These are phyloP conservation scores for Glarea lozoyensis DNA, from an alignment of 495 filamentous ascomycete species.

Conservation along the genomic window DNA sequence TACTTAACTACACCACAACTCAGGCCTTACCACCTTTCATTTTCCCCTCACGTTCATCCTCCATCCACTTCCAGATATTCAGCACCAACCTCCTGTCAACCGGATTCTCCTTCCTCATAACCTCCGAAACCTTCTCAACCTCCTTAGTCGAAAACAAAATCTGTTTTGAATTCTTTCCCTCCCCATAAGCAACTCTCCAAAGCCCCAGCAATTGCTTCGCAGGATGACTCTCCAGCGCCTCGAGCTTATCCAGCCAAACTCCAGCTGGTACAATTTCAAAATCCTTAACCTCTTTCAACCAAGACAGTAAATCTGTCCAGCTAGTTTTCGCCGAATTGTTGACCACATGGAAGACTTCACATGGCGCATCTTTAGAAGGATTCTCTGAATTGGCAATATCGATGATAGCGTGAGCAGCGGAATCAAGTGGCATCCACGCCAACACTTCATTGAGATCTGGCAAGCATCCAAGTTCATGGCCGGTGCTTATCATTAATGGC, in stretches of 20 bases:
- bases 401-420: slow-evolving; percentile 40
- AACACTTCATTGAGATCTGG: slow-evolving; percentile 39
- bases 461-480: slow-evolving; percentile 36
- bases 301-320: slow-evolving; percentile 37
- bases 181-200: slow-evolving; percentile 28
- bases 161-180: slow-evolving; percentile 4
- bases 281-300: slow-evolving; percentile 24
- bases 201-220: slow-evolving; percentile 34
- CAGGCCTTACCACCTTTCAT: background rate
- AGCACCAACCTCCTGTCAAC: slow-evolving; percentile 30
- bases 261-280: slow-evolving; percentile 30
- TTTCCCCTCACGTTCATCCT: background rate
- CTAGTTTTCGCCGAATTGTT: slow-evolving; percentile 30
- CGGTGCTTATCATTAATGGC: slow-evolving; percentile 47
- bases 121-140: slow-evolving; percentile 22
- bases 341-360: slow-evolving; percentile 39
- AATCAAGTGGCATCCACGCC: slow-evolving; percentile 49
- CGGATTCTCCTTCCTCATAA: slow-evolving; percentile 27
- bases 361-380: background rate
- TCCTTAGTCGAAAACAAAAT: slow-evolving; percentile 25
- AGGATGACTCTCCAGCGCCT: slow-evolving; percentile 26
- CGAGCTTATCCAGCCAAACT: slow-evolving; percentile 34
- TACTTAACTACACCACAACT: background rate
- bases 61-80: slow-evolving; percentile 39
- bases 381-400: slow-evolving; percentile 23